Base-by-base conservation (phyloP, 2,329 filamentous ascomycete genomes). In the Endothia cerciana region DNA sequence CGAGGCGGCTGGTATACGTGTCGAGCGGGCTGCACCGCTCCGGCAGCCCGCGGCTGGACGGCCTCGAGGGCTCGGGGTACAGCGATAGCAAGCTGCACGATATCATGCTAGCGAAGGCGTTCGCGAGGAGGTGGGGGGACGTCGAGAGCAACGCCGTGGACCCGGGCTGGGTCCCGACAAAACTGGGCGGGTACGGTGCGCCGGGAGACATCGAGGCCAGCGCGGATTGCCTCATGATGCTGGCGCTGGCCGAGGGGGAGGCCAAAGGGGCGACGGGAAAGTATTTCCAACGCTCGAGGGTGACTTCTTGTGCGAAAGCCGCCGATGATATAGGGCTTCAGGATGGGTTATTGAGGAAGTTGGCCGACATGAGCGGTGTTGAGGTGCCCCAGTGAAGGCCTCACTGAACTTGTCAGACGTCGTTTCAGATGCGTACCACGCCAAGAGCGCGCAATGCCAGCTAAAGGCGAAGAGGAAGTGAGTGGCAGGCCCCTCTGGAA, bases 41-140 rank as follows among this genome's bases (percentile, higher is more conserved):
- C 22, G 85, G 84, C 2, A 82, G 83, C 65, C 75, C 75, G 36
- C 77, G 80, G 19, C 80, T 83, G 3, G 81, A 83, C 57, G 78
- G 80, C 60, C 64, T 77, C 60, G 71, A 73, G 53, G 72, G 74
- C 5, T 75, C 74, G 17, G 70, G 74, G 1, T 88, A 88, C 68
- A 77, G 76, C 64, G 83, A 87, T 67, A 83, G 78, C 65, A 88
- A 89, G 73, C 71, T 88, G 40, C 84, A 87, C 67, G 81, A 85
- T 66, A 75, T 85, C 40, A 77, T 88, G 73, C 77, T 88, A 17
- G 82, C 84, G 1, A 85, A 83, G 64, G 83, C 81, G 2, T 83
- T 88, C 65, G 79, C 84, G 0, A 75, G 81, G 15, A 74, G 78
- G 8, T 68, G 58, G 19, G 83, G 80, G 73, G 64, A 62, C 0